Conservation (phyloP, 116 monocot genomes). For the Dioscorea cayenensis region DNA sequence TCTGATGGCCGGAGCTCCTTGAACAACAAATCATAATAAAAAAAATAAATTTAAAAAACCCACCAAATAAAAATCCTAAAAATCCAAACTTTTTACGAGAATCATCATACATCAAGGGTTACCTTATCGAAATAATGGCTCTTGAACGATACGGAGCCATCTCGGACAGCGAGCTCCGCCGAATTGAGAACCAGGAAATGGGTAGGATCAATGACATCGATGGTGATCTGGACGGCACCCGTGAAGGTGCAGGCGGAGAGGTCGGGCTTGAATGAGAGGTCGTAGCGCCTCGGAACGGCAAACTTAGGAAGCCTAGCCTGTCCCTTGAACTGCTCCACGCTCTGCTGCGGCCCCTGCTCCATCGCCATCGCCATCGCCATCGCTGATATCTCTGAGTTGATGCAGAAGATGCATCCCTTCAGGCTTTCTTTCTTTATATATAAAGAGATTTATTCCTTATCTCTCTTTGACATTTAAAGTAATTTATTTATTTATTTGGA, state of each 20-base stretch:
- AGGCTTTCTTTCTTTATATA: too few relatives aligned
- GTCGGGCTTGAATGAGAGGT: constrained; percentile 48
- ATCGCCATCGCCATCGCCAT: constrained; percentile 20
- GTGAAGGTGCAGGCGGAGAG: constrained; percentile 50
- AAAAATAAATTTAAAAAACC: not conserved
- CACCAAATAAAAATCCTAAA: not conserved
- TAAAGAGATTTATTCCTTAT: too few relatives aligned
- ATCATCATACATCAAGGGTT: not conserved
- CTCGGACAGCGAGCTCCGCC: constrained; percentile 44
- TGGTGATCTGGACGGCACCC: constrained; percentile 36
- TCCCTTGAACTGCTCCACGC: constrained; percentile 42
- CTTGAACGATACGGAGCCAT: constrained; percentile 40
- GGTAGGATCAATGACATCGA: constrained; percentile 54
- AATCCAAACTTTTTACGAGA: not conserved
- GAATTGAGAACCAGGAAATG: constrained; percentile 79
- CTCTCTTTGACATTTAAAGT: too few relatives aligned
- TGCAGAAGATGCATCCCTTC: too few relatives aligned
- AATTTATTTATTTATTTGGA: too few relatives aligned
- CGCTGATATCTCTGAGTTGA: too few relatives aligned
- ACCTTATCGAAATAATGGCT: constrained; percentile 27
- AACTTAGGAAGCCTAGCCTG: constrained; percentile 49
- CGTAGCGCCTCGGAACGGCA: constrained; percentile 45
- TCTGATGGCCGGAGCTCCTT: constrained; percentile 56
- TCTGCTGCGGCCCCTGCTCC: constrained; percentile 18
- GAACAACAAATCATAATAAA: not conserved